A percentile compares a stretch with the other conserved stretches of the same genome.
Evolutionary conservation across 176 grass and related monocot species (phyloP).

Genomic region (Rhynchospora breviuscula): DNA sequence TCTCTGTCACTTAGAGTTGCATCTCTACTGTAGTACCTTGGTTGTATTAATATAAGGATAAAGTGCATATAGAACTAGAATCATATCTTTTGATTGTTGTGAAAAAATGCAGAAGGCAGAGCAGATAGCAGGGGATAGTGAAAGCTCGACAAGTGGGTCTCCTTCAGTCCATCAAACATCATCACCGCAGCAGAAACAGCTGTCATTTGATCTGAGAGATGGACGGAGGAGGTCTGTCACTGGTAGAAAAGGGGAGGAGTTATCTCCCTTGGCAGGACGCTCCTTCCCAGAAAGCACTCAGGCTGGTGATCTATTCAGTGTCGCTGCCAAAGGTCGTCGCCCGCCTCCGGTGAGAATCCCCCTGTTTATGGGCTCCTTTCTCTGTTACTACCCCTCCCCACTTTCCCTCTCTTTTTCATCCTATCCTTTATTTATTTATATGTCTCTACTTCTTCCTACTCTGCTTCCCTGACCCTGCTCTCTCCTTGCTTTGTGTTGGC

Average conservation of each 20-base stretch:
- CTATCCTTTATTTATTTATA: background rate
- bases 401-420: background rate
- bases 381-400: background rate
- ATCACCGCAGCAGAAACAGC: slow-evolving; percentile 66
- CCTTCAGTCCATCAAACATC: slow-evolving; percentile 42
- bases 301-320: slow-evolving; percentile 90
- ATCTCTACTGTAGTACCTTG: background rate
- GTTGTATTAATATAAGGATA: background rate
- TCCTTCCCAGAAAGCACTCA: slow-evolving; percentile 79
- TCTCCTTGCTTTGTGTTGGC: background rate
- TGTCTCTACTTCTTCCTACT: background rate
- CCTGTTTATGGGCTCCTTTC: background rate
- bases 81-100: background rate
- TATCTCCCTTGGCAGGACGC: slow-evolving; percentile 22
- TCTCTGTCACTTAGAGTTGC: background rate
- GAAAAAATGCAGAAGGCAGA: slow-evolving; percentile 66
- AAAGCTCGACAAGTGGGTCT: slow-evolving; percentile 63
- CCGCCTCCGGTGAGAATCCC: slow-evolving; percentile 55
- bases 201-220: slow-evolving; percentile 71
- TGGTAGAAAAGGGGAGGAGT: slow-evolving; percentile 56
- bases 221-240: slow-evolving; percentile 83
- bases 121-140: slow-evolving; percentile 61
- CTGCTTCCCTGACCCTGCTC: background rate
- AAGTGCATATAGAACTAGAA: background rate
- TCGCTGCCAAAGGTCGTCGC: slow-evolving; percentile 48